Base-by-base conservation (phyloP, 140 eudicot species). In the Stevia rebaudiana region DNA sequence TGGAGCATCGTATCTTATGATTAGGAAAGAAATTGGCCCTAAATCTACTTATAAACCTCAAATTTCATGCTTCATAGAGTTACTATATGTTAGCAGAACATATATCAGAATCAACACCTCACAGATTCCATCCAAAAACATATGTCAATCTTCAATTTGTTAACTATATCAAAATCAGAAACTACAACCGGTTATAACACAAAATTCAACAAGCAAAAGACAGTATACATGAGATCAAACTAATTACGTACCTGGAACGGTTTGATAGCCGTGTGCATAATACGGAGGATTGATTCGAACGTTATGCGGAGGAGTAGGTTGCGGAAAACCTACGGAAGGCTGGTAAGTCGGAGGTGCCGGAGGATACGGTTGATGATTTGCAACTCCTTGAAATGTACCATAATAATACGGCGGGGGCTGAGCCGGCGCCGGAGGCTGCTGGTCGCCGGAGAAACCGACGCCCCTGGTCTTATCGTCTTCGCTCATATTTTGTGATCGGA, bases 301-400 rank as follows among this genome's bases (percentile, higher is more conserved):
- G 53, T 68, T 77, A 4, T 82, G 65, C 12, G 84, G 89, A 12
- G 97, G 88, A 6, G 41, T 30, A 6, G 97, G 94, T 52, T 86
- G 97, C 36, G 95, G 95, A 55, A 81, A 60, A 40, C 95, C 97
- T 13, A 80, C 36, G 31, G 76, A 74, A 52, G 84, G 82, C 28
- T 78, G 76, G 49, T 69, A 56, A 11, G 77, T n/a, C 43, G 69
- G 12, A 0, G 58, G 80, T 60, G 78, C 56, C 44, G 84, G 87
- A 30, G 80, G 82, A 21, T 74, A 83, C 10, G 73, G 77, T 40
- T 56, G 83, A 56, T 81, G 76, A 64, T 78, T 80, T 3, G 85
- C 79, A 15, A 89, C 90, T 15, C 97, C 97, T 74, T 89, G 97
- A 70, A 89, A 89, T 5, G 95, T 89, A 19, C 97, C 95, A 48